phyloP scores from a whole-genome alignment of 2,329 filamentous ascomycete species.

The Fusarium armeniacum region DNA sequence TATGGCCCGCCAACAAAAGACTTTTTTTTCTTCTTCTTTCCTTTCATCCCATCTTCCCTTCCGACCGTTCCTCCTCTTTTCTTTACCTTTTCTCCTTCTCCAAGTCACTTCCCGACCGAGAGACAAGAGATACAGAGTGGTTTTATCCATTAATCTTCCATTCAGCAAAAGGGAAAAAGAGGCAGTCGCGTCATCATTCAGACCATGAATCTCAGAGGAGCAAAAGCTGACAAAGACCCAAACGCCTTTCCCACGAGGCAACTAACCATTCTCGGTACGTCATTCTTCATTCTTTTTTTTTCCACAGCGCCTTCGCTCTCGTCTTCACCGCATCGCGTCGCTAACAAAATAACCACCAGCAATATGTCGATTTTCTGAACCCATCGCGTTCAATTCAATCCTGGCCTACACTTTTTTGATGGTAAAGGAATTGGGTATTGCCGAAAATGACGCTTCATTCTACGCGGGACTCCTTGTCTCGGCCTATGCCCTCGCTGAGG shows the following conservation, averaged over 20 bases:
- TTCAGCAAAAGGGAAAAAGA: background rate
- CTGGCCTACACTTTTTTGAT: conserved; percentile 91
- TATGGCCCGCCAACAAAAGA: conserved; percentile 29
- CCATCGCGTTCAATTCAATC: conserved; percentile 93
- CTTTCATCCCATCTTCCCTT: background rate
- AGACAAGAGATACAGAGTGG: background rate
- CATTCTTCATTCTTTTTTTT: background rate
- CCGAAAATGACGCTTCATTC: conserved; percentile 77
- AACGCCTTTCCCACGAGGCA: conserved; percentile 37
- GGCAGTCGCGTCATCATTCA: background rate
- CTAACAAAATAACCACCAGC: conserved; percentile 29
- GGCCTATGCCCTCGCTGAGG: conserved; percentile 88
- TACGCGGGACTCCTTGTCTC: conserved; percentile 91
- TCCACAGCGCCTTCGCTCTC: no score
- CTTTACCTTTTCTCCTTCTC: background rate
- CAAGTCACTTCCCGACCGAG: background rate
- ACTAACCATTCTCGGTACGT: conserved; percentile 34
- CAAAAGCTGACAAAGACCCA: conserved; percentile 23
- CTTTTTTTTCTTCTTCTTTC: conserved; percentile 12
- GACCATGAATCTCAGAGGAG: conserved; percentile 33
- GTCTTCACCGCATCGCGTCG: background rate
- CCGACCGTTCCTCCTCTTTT: conserved; percentile 1
- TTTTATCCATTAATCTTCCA: background rate
- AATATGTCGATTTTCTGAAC: conserved; percentile 74
- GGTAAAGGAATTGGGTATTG: conserved; percentile 83